Evolutionary conservation across 129 eudicot species (phyloP), one percentile per base, ranked within the genome.

Genomic region (Cynara cardunculus): DNA sequence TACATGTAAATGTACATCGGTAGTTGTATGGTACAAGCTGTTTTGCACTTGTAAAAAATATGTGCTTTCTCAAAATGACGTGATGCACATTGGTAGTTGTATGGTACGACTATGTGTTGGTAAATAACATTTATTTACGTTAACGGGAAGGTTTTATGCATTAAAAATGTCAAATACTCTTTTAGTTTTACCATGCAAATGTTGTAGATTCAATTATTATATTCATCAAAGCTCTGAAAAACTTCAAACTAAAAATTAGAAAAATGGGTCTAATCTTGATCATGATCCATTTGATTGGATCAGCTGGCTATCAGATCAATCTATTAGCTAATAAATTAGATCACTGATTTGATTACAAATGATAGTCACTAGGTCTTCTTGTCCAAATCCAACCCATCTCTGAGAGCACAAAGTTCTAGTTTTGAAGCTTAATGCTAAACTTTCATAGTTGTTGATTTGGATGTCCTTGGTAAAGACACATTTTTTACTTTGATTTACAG

Each of bases 401-500:
- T 41, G 53, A 41, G 53, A 41, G 53, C 61, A 46, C 61, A 46
- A 46, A 46, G 61, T 46, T 66, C 1, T 66, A 13, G 71, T 24
- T 26, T 24, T 26, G 31, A 56, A 73, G 56, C 79, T 75, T 69
- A 46, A 25, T 37, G 61, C 34, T 22, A 68, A 75, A 46, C 73
- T 24, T 28, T 49, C 21, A 66, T 70, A 30, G 66, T 10, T 64
- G 12, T 69, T 56, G 53, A 24, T 74, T 28, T 13, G 2, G 28
- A 49, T 31, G 14, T 46, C 30, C 26, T 75, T 32, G 70, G 21
- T 74, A 18, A 78, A 30, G 13, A 73, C 53, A 61, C 59, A 6
- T 76, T 79, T 77, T 69, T 69, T 72, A 19, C 37, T 76, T n/a
- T 27, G 25, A 25, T 69, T 26, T 69, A 26, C 89, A 96, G 99